Evolutionary conservation across 768 basidiomycete species (phyloP), one percentile per base, ranked within the genome.

Genomic region (Tricholoma flavovirens): DNA sequence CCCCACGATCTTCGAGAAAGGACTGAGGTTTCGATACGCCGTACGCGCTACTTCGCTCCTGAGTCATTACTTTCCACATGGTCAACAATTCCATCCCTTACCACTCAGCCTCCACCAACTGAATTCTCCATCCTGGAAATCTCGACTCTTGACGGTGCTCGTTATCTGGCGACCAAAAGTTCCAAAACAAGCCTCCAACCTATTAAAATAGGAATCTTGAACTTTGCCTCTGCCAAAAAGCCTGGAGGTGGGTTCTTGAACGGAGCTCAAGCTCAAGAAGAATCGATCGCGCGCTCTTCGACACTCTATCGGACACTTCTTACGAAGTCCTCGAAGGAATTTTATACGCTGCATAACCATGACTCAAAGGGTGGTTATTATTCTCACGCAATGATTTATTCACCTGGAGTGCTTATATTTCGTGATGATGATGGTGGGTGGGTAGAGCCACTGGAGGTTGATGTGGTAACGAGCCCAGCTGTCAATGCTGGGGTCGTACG

Each of bases 231-330:
- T 0, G 88, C 89, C 3, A 86, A 79, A 51, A 81, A 82, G 35
- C 84, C 87, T 1, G 88, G 89, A 1, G 88, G 90, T 3, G 90
- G 90, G 5, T 90, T 92, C 69, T 76, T 80, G 56, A 76, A 69
- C 54, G 90, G 89, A 14, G 82, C 87, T 0, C 81, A 83, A 56
- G 89, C 90, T 1, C 89, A 92, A 62, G 90, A 92, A 67, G 89
- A 92, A 67, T 84, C 84, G 35, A 79, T 92, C 62, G 88, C 89
- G 10, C 83, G 89, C 40, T 81, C 87, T 4, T 89, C 88, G 10
- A 86, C 84, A 5, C 71, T 92, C 5, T 88, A 84, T 60, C 72
- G 78, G 1, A 78, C 83, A 8, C 83, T 91, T 54, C 75, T 76
- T 63, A 80, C 83, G 9, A 66, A 69, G 14, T 74, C 73, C 5